Evolutionary conservation across 805 yeast species (phyloP), one percentile per base, ranked within the genome.

Genomic region (Ogataea thermomethanolica): DNA sequence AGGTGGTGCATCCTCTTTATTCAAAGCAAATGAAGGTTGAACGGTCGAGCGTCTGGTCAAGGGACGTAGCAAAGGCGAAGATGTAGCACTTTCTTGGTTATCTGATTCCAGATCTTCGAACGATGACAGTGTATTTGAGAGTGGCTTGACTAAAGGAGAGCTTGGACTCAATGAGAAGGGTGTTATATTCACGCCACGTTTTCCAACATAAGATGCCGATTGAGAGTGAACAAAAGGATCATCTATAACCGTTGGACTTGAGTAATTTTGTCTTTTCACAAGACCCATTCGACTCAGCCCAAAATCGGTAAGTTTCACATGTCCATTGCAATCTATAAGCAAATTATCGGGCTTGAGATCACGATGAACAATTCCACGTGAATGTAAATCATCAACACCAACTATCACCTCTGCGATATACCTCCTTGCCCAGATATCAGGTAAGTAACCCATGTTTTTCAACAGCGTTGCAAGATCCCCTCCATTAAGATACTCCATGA

Each of bases 291-390:
- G 71, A 7, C 95, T 85, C 31, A 93, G 71, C 1, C 99, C 99
- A 68, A 93, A 93, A 64, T 93, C 99, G 1, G 97, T 90, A 45
- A 95, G 66, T 62, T 93, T 93, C 46, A 93, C 61, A 64, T 93
- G 99, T 0, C 99, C 99, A 25, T 69, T 67, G 39, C 77, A 69
- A 58, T 90, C 98, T 49, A 93, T 89, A 48, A 93, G 69, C 25
- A 93, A 62, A 53, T 93, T 93, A 57, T 93, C 99, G 0, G 99
- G 99, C 59, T 93, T 93, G 56, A 93, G 69, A 62, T 93, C 99
- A 54, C 96, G 80, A 63, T 93, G 99, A 39, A 93, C 84, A 36
- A 95, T 87, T 0, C 96, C 96, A 51, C 84, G 76, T 37, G 75
- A 67, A 64, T 93, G 99, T 55, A 93, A 71, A 56, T 90, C 95